Base-by-base conservation (phyloP, 2,329 filamentous ascomycete species). In the Fusarium poae region DNA sequence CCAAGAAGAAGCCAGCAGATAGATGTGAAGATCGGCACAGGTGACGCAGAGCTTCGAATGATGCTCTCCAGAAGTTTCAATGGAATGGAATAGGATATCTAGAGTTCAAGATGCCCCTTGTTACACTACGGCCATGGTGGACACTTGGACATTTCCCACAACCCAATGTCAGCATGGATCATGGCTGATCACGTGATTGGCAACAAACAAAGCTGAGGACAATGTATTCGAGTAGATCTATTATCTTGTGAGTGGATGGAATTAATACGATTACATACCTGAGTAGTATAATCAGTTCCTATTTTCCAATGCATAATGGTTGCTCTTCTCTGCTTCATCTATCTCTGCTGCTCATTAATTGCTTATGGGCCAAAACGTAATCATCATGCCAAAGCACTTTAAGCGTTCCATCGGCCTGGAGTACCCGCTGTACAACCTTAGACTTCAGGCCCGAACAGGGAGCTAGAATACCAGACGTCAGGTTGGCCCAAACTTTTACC, bases 391-490 rank as follows among this genome's bases (percentile, higher is more conserved):
- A 53, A 32, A 9, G 42, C 25, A 34, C 27, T 46, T 37, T 51
- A 40, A 51, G 34, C 48, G 23, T 63, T 43, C n/a, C n/a, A n/a
- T n/a, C 23, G 20, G 39, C 11, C 25, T 51, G 18, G 18, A 21
- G 59, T 57, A 51, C 55, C 65, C 49, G 50, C 59, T 49, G 40
- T 72, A 63, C 58, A 73, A 76, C 77, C 76, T 78, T 74, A 79
- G 71, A 77, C 72, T 75, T 79, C 75, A 78, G 77, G 77, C 77
- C 67, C 60, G 66, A 72, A 76, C 59, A 52, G 55, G 57, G 27
- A 54, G 52, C 68, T 63, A 68, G 67, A 65, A 65, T 65, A 62
- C 62, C 50, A 59, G 49, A 53, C 55, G 32, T 53, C 56, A 59
- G 64, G 61, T 66, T 65, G 49, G 65, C 54, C 62, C 49, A 71